Evolutionary conservation across 495 filamentous ascomycete species (phyloP).

Genomic region (Aspergillus egyptiacus): DNA sequence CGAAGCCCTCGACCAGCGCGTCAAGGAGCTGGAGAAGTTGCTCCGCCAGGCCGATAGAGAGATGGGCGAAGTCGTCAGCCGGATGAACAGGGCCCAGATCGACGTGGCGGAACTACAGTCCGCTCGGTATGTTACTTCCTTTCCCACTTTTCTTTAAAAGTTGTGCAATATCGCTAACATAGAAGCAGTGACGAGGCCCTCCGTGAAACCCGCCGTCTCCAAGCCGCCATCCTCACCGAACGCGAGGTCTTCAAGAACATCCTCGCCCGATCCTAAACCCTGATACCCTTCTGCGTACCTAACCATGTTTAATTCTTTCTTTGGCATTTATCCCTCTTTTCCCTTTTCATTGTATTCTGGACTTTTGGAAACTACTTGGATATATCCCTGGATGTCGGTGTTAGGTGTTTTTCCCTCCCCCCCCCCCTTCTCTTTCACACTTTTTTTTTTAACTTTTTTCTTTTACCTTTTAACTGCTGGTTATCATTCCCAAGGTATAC

Average conservation of each 20-base stretch:
- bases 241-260: conserved; percentile 48
- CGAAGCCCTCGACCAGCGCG: conserved; percentile 63
- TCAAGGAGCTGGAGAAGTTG: conserved; percentile 76
- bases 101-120: conserved; percentile 89
- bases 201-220: conserved; percentile 70
- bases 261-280: conserved; percentile 22
- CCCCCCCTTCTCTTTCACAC: no score
- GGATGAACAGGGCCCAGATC: conserved; percentile 91
- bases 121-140: conserved; percentile 59
- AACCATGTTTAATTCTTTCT: not conserved
- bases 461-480: not conserved
- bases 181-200: conserved; percentile 75
- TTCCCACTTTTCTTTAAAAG: no score
- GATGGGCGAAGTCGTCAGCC: conserved; percentile 88
- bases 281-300: not conserved
- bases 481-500: not conserved
- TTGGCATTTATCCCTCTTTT: not conserved
- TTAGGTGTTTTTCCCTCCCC: not conserved
- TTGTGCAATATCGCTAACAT: no score
- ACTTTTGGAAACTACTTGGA: not conserved
- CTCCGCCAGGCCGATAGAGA: conserved; percentile 77
- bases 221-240: conserved; percentile 56
- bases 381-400: conserved; percentile 10
- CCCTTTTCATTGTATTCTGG: not conserved
- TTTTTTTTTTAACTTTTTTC: no score